Percentiles rank a stretch among this genome's conserved stretches.
Evolutionary conservation across 768 basidiomycete genomes (phyloP).

Genomic region (Naganishia vaughanmartiniae): DNA sequence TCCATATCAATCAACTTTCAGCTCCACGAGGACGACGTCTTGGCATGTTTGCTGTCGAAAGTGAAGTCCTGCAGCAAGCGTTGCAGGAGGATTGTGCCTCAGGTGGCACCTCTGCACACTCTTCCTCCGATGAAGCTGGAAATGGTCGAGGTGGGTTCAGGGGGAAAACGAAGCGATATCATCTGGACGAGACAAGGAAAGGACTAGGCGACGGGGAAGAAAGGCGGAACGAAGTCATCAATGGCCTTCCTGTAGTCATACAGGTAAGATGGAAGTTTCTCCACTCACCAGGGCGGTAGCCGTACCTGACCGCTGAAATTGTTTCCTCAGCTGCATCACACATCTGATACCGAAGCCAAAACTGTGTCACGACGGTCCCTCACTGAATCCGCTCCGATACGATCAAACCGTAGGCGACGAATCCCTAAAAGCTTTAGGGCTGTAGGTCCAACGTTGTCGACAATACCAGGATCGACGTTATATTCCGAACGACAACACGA

Average conservation of each 20-base stretch:
- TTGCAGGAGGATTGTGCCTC: neutral
- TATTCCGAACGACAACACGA: neutral
- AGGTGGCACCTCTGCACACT: neutral
- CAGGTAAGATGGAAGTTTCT: neutral
- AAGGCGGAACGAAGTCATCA: neutral
- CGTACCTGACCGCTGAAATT: neutral
- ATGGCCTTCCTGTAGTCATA: slow-evolving; percentile 4
- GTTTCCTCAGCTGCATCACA: slow-evolving; percentile 1
- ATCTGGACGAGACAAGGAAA: neutral
- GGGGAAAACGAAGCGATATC: neutral
- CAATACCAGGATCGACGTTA: neutral
- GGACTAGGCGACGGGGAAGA: neutral
- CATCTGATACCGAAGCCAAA: neutral
- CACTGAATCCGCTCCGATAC: too few species aligned
- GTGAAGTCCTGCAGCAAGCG: slow-evolving; percentile 14
- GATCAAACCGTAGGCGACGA: neutral
- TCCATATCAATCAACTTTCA: neutral
- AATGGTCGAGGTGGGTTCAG: neutral
- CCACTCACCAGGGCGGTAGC: neutral
- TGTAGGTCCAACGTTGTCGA: neutral
- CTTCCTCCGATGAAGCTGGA: neutral
- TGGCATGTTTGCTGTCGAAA: slow-evolving; percentile 16
- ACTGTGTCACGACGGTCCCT: neutral
- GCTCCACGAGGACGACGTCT: neutral
- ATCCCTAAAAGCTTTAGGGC: neutral